Percentiles rank a stretch among this genome's conserved stretches.
These are phyloP conservation scores for Collariella sp. DNA, from an alignment of 495 filamentous ascomycete species.

Conservation along the genomic window DNA sequence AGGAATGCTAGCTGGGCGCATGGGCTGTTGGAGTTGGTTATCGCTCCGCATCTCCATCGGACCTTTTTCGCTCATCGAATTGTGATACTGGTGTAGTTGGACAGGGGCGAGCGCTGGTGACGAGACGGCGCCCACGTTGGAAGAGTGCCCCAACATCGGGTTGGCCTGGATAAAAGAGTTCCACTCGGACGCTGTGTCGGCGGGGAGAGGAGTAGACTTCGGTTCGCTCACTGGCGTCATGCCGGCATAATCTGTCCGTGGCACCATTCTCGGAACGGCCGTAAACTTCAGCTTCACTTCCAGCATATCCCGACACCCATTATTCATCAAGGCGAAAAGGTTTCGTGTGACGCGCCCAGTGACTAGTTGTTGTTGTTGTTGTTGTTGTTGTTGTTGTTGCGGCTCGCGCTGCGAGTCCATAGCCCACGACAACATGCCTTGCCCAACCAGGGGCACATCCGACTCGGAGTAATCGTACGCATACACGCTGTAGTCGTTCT, in stretches of 20 bases:
- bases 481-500: constrained; percentile 92
- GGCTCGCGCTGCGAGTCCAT: constrained; percentile 48
- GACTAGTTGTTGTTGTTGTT: constrained; percentile 59
- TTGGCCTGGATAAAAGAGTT: constrained; percentile 40
- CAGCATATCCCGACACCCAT: constrained; percentile 77
- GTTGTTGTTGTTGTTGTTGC: constrained; percentile 46
- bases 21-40: constrained; percentile 10
- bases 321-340: constrained; percentile 70
- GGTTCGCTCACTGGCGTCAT: constrained; percentile 17
- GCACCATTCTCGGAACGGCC: constrained; percentile 59
- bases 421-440: constrained; percentile 89
- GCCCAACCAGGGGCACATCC: constrained; percentile 85
- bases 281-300: constrained; percentile 89
- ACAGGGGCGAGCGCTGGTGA: constrained; percentile 25
- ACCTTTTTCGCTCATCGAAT: constrained; percentile 9
- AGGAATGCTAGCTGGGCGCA: constrained; percentile 21
- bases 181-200: constrained; percentile 42
- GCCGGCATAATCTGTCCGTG: constrained; percentile 38
- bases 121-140: constrained; percentile 19
- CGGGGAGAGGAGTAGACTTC: constrained; percentile 25
- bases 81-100: constrained; percentile 16
- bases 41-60: constrained; percentile 17
- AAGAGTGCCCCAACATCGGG: constrained; percentile 27
- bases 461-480: constrained; percentile 95
- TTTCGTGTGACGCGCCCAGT: constrained; percentile 88